Evolutionary conservation across 805 yeast species (phyloP), one percentile per base, ranked within the genome.

Genomic region (Candida silvatica): DNA sequence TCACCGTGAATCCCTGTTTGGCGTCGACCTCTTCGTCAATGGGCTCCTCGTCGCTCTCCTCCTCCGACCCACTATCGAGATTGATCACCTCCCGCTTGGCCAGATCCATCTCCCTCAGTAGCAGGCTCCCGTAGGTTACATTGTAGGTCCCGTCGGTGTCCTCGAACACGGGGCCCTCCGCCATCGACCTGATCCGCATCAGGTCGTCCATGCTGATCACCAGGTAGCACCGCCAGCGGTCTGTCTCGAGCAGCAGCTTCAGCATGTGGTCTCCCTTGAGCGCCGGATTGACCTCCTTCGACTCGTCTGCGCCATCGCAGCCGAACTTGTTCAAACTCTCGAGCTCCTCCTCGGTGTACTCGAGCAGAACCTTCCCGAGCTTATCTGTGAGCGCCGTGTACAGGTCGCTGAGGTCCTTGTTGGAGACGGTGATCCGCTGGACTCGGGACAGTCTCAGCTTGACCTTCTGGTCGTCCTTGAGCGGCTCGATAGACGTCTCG

Each of bases 191-290:
- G 4, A 46, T 27, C 7, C 8, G 38, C 20, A 39, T 37, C 20
- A 54, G 42, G 8, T 53, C 56, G 2, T 36, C 38, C 33, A 46
- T 27, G 7, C 41, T 35, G 17, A 51, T 48, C 11, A 44, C 38
- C 14, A 54, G 31, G 32, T 37, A 43, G 19, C 54, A 49, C 29
- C 41, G 43, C 56, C 58, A 54, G 7, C 40, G 37, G 2, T 46
- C 49, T 8, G 52, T 50, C 17, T 14, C 36, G 27, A 52, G 34
- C 2, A 49, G 53, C 9, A 50, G 31, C 25, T 39, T 37, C 16
- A 48, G 34, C 23, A 26, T 25, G 16, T 37, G 30, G 2, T 34
- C 31, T 17, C 34, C 32, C 24, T 29, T 38, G 19, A 28, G 14
- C 17, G 20, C 29, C 4, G 35, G 28, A 25, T 32, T 32, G 5